phyloP scores from a whole-genome alignment of 2,329 filamentous ascomycete genomes.

The Fusarium sp. region DNA sequence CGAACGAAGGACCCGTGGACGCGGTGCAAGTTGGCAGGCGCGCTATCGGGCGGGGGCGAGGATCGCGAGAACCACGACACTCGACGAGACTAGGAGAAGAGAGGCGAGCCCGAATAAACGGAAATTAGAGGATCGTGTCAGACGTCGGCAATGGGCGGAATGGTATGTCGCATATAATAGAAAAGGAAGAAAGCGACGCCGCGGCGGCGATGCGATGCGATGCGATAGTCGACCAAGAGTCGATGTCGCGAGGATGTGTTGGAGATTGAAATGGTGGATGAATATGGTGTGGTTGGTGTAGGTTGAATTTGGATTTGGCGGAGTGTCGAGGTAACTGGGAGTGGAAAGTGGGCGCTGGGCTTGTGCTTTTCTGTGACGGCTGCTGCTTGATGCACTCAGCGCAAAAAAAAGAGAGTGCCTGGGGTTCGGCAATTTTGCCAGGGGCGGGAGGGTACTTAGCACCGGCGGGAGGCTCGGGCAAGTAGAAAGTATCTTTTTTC shows the following conservation, averaged over 20 bases:
- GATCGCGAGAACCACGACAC: slow-evolving; percentile 40
- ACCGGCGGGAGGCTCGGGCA: slow-evolving; percentile 8
- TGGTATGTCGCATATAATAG: slow-evolving; percentile 20
- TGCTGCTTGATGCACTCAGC: slow-evolving; percentile 18
- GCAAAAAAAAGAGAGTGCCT: slow-evolving; percentile 34
- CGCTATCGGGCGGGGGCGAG: slow-evolving; percentile 36
- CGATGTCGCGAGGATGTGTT: slow-evolving; percentile 40
- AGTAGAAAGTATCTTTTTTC: slow-evolving; percentile 17
- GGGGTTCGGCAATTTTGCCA: slow-evolving; percentile 30
- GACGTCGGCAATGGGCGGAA: slow-evolving; percentile 31
- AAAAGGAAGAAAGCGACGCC: slow-evolving; percentile 17
- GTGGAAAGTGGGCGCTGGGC: slow-evolving; percentile 40
- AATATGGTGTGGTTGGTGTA: slow-evolving; percentile 40
- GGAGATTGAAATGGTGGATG: slow-evolving; percentile 31
- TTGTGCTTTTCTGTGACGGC: slow-evolving; percentile 4
- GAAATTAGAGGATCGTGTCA: slow-evolving; percentile 37
- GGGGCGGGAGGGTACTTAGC: slow-evolving; percentile 36
- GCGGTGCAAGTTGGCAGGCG: slow-evolving; percentile 42
- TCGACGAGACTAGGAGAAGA: slow-evolving; percentile 37
- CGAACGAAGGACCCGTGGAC: slow-evolving; percentile 34
- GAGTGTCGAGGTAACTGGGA: slow-evolving; percentile 41
- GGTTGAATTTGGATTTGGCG: slow-evolving; percentile 42
- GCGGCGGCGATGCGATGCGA: slow-evolving; percentile 19
- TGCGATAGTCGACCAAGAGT: slow-evolving; percentile 36
- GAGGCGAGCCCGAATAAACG: slow-evolving; percentile 33